Evolutionary conservation across 2,329 filamentous ascomycete genomes (phyloP).

Genomic region (Anthostomella pinea): DNA sequence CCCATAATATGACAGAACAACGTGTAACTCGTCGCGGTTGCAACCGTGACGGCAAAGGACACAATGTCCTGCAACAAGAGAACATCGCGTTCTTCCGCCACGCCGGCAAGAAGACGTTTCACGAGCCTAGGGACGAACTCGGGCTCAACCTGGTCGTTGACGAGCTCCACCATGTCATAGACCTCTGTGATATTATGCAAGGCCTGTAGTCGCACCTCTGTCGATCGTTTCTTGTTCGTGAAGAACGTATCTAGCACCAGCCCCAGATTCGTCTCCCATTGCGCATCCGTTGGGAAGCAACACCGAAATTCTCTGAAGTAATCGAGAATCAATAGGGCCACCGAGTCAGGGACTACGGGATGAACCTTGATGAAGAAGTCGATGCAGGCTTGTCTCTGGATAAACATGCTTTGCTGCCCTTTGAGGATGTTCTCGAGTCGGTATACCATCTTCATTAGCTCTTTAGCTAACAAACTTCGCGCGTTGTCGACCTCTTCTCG

Average conservation of each 20-base stretch:
- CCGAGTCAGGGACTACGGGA: conserved; percentile 60
- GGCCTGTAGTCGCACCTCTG: conserved; percentile 60
- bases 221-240: conserved; percentile 57
- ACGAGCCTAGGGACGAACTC: conserved; percentile 58
- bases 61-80: conserved; percentile 63
- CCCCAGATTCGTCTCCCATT: conserved; percentile 64
- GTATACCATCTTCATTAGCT: conserved; percentile 44
- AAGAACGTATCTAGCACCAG: conserved; percentile 63
- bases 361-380: conserved; percentile 64
- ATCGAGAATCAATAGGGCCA: conserved; percentile 61
- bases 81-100: conserved; percentile 62
- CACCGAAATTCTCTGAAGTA: conserved; percentile 68
- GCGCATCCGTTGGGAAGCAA: conserved; percentile 67
- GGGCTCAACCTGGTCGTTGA: conserved; percentile 57
- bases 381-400: conserved; percentile 63
- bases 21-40: conserved; percentile 54
- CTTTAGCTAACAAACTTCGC: conserved; percentile 39
- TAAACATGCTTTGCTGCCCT: conserved; percentile 48
- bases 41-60: conserved; percentile 62
- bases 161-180: conserved; percentile 56
- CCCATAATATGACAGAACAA: conserved; percentile 60
- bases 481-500: conserved; percentile 33
- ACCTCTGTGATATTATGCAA: conserved; percentile 59
- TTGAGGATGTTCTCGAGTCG: conserved; percentile 49
- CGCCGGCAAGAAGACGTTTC: conserved; percentile 57